These are phyloP conservation scores for Alternaria hordeiaustralica DNA, from an alignment of 2,329 filamentous ascomycete genomes.

Conservation along the genomic window DNA sequence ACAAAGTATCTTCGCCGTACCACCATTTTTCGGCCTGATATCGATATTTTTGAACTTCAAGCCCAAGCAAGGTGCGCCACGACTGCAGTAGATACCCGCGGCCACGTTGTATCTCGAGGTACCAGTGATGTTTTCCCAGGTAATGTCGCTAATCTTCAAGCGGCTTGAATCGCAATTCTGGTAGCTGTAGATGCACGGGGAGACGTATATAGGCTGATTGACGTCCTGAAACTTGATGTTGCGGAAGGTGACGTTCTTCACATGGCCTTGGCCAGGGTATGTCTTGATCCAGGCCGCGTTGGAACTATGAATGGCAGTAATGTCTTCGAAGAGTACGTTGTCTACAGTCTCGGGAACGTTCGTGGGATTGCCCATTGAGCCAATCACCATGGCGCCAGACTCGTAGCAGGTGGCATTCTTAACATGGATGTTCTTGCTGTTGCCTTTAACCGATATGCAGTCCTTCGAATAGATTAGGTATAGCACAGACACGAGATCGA, in stretches of 20 bases:
- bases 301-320: slow-evolving; percentile 32
- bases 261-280: slow-evolving; percentile 49
- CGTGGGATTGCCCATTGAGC: slow-evolving; percentile 64
- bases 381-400: slow-evolving; percentile 64
- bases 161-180: slow-evolving; percentile 28
- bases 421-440: slow-evolving; percentile 64
- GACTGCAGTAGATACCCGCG: slow-evolving; percentile 52
- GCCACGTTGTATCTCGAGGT: slow-evolving; percentile 53
- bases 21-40: slow-evolving; percentile 48
- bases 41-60: slow-evolving; percentile 56
- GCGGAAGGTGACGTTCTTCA: slow-evolving; percentile 55
- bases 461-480: slow-evolving; percentile 56
- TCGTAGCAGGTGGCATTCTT: slow-evolving; percentile 68
- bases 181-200: slow-evolving; percentile 54
- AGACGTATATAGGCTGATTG: slow-evolving; percentile 59
- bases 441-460: slow-evolving; percentile 67
- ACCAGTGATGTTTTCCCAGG: slow-evolving; percentile 59
- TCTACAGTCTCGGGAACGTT: slow-evolving; percentile 63
- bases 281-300: slow-evolving; percentile 42
- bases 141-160: slow-evolving; percentile 54
- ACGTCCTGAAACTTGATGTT: slow-evolving; percentile 48
- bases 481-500: slow-evolving; percentile 26
- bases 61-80: slow-evolving; percentile 46
- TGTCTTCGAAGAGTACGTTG: slow-evolving; percentile 53
- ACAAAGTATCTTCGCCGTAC: slow-evolving; percentile 28